Percentiles rank a stretch among this genome's conserved stretches.
Conservation (phyloP, 257 asterid genomes). For the Capsicum pubescens region DNA sequence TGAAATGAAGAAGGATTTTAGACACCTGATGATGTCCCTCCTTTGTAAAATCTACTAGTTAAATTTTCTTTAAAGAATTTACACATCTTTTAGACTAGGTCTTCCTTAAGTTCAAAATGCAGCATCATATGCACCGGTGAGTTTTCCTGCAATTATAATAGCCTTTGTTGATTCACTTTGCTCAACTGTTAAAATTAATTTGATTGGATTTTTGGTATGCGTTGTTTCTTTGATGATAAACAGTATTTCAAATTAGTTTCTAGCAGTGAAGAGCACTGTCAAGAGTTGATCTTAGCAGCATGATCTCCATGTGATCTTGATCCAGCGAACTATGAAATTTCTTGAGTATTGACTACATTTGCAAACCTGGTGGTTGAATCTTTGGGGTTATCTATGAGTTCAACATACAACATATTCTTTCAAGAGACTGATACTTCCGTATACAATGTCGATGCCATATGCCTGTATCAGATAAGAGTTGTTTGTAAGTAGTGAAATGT, state of each 20-base stretch:
- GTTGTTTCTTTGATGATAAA: slow-evolving; percentile 53
- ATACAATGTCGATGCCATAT: slow-evolving; percentile 90
- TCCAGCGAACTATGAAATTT: slow-evolving; percentile 63
- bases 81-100: slow-evolving; percentile 66
- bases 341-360: slow-evolving; percentile 90
- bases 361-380: slow-evolving; percentile 94
- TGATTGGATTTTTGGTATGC: slow-evolving; percentile 42
- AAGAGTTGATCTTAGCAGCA: slow-evolving; percentile 47
- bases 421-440: slow-evolving; percentile 67
- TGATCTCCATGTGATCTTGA: slow-evolving; percentile 46
- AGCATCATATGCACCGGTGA: slow-evolving; percentile 68
- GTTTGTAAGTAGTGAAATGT: slow-evolving; percentile 61
- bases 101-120: slow-evolving; percentile 57
- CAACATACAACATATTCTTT: slow-evolving; percentile 87
- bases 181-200: slow-evolving; percentile 37
- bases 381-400: slow-evolving; percentile 88
- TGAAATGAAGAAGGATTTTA: slow-evolving; percentile 48
- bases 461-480: slow-evolving; percentile 73
- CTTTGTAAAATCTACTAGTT: too few species aligned
- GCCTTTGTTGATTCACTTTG: slow-evolving; percentile 42
- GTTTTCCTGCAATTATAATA: slow-evolving; percentile 69
- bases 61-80: slow-evolving; percentile 46
- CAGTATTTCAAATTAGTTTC: slow-evolving; percentile 46
- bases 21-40: slow-evolving; percentile 72
- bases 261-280: slow-evolving; percentile 46